phyloP scores from a whole-genome alignment of 495 filamentous ascomycete species.

The Penicillium angulare region DNA sequence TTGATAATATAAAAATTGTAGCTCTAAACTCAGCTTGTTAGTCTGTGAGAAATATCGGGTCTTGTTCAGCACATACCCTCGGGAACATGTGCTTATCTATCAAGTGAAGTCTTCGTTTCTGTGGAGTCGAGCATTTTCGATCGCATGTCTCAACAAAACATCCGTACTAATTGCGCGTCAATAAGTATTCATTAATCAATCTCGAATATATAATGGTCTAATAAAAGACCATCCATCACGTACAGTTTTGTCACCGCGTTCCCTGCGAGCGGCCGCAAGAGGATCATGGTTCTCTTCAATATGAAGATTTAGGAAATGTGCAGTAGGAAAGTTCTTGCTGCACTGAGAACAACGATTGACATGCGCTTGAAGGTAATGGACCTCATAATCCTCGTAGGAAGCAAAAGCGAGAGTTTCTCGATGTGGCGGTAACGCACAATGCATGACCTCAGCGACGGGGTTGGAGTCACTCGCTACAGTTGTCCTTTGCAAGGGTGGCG shows the following conservation, averaged over 20 bases:
- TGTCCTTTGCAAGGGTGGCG: conserved; percentile 16
- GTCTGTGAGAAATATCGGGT: not conserved
- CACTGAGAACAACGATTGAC: conserved; percentile 83
- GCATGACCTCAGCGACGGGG: conserved; percentile 51
- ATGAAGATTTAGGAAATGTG: conserved; percentile 73
- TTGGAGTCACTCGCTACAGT: conserved; percentile 27
- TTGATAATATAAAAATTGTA: conserved; percentile 90
- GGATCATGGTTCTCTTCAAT: conserved; percentile 93
- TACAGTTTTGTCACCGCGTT: conserved; percentile 84
- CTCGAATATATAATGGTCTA: not conserved
- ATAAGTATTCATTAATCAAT: not conserved
- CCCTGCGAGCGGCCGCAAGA: conserved; percentile 64
- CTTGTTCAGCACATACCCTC: conserved; percentile 41
- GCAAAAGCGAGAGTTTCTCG: conserved; percentile 63
- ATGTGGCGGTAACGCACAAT: conserved; percentile 80
- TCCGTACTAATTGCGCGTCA: conserved; percentile 60
- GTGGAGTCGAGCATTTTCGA: conserved; percentile 74
- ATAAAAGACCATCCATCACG: conserved; percentile 24
- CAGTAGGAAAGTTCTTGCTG: conserved; percentile 71
- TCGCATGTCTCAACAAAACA: conserved; percentile 93
- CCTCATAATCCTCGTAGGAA: conserved; percentile 79
- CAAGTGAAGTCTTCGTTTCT: conserved; percentile 81
- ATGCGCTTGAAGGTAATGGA: conserved; percentile 80
- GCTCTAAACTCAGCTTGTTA: conserved; percentile 43
- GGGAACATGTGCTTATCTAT: conserved; percentile 96